Conservation (phyloP, 2,329 filamentous ascomycete genomes). For the Colletotrichum destructivum region DNA sequence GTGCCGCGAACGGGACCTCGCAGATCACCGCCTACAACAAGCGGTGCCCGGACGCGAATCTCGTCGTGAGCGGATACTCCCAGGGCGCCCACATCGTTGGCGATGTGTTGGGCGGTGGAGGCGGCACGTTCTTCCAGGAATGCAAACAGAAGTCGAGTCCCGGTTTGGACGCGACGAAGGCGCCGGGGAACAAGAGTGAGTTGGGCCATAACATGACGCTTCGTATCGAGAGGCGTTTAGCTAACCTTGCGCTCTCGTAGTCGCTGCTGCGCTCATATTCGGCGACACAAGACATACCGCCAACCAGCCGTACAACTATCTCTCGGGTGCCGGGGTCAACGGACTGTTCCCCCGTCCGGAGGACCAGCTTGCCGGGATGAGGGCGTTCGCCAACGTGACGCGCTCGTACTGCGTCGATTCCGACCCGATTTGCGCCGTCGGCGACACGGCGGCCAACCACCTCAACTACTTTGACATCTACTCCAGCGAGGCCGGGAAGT, state of each 20-base stretch:
- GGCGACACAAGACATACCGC: constrained; percentile 54
- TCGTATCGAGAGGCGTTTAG: too few species aligned
- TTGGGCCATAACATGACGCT: constrained; percentile 7
- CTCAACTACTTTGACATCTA: constrained; percentile 51
- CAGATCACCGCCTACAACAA: constrained; percentile 58
- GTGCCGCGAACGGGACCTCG: constrained; percentile 51
- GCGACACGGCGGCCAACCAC: constrained; percentile 51
- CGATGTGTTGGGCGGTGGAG: constrained; percentile 54
- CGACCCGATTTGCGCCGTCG: constrained; percentile 58
- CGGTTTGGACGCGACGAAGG: constrained; percentile 47
- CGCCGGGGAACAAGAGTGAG: constrained; percentile 54
- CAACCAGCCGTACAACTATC: constrained; percentile 52
- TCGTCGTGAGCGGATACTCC: constrained; percentile 59
- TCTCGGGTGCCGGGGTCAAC: constrained; percentile 46
- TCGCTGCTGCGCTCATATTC: constrained; percentile 53
- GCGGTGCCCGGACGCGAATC: constrained; percentile 56
- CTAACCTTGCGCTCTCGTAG: constrained; percentile 39
- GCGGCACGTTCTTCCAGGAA: constrained; percentile 52
- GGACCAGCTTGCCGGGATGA: constrained; percentile 48
- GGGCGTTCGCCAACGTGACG: constrained; percentile 47
- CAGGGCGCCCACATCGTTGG: constrained; percentile 58
- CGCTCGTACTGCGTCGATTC: constrained; percentile 54
- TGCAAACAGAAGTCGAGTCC: constrained; percentile 47
- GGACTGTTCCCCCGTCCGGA: constrained; percentile 51
- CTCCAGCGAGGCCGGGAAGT: constrained; percentile 32